Base-by-base conservation (phyloP, 2,329 filamentous ascomycete genomes). In the Ceratocystis colombiana region DNA sequence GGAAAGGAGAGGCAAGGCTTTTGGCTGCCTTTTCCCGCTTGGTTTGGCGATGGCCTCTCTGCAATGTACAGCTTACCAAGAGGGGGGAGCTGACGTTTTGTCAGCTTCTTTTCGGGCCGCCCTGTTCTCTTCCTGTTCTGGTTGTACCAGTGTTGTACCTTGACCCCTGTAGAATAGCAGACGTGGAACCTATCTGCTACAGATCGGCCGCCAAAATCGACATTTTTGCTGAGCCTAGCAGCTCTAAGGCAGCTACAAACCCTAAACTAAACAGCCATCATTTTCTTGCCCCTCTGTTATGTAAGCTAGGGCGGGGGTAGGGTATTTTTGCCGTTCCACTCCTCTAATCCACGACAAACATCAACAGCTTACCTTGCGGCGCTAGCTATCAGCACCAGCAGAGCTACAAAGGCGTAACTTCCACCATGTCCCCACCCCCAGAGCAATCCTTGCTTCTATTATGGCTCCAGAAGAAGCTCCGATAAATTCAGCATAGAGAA, bases 361-460 rank as follows among this genome's bases (percentile, higher is more conserved):
- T 12, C 37, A 12, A 41, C 37, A 41, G 37, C 37, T 41, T 41
- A 7, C 6, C 30, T 7, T 33, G 30, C 30, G 30, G 30, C 30
- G 30, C 30, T 33, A 41, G 46, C 48, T 50, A 20, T 10, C 48
- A 50, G 12, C 48, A 53, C 48, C 17, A 25, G 2, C 48, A 25
- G n/a, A 53, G 70, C 70, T 71, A 67, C 61, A 50, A 46, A 41
- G 37, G 61, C 41, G 22, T 17, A 63, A 30, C n/a, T 25, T 17
- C 22, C 44, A 25, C 15, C 61, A 63, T 3, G 45, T 33, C 53
- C 28, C 25, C 37, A 41, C 37, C 25, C 53, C 22, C 20, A 33
- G 30, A 33, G 15, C 53, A 33, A 57, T 57, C 53, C 53, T 57
- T 57, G 37, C 37, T 41, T 41, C 3, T 41, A 5, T 15, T 3